Base-by-base conservation (phyloP, 805 yeast genomes). In the Lipomyces yamadae region DNA sequence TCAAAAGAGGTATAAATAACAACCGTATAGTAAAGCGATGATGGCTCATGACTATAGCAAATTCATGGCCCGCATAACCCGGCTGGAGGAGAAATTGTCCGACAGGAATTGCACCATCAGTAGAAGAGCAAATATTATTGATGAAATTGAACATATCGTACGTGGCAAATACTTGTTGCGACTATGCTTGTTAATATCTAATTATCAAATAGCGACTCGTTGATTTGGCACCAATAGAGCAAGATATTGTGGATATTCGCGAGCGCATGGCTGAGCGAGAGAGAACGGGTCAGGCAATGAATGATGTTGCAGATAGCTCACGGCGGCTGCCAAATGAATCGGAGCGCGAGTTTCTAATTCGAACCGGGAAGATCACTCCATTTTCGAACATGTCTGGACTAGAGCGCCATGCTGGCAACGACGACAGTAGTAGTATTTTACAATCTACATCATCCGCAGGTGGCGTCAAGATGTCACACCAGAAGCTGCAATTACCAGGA, bases 311-410 rank as follows among this genome's bases (percentile, higher is more conserved):
- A 1, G 68, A 65, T 4, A 73, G 66, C 10, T 74, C 72, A 0
- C 69, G 72, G n/a, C 80, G 82, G 69, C 80, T 84, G 5, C 86
- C 89, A 0, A 90, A 85, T n/a, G 98, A 95, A 74, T 78, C 92
- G 0, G 90, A 89, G 74, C 85, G 85, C 64, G 98, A 93, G 60
- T 93, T 78, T 74, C 81, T 95, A 67, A 85, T 95, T 0, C 82
- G 99, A 70, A 93, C 94, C 0, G 99, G 99, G 35, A 88, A 92
- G 76, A 86, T 92, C 64, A 95, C 99, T 0, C 98, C 98, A 0
- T 95, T 95, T 80, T 96, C 97, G 10, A 85, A 85, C 37, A 78
- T 85, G 29, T 81, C 82, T 53, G 88, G 86, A 1, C 89, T 91
- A 72, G 82, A 80, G 18, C 82, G 81, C 52, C 72, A 70, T 11